A percentile compares a stretch with the other conserved stretches of the same genome.
These are phyloP conservation scores for Gilbertella persicaria DNA, from an alignment of 371 early-diverging fungal genomes.

Conservation along the genomic window DNA sequence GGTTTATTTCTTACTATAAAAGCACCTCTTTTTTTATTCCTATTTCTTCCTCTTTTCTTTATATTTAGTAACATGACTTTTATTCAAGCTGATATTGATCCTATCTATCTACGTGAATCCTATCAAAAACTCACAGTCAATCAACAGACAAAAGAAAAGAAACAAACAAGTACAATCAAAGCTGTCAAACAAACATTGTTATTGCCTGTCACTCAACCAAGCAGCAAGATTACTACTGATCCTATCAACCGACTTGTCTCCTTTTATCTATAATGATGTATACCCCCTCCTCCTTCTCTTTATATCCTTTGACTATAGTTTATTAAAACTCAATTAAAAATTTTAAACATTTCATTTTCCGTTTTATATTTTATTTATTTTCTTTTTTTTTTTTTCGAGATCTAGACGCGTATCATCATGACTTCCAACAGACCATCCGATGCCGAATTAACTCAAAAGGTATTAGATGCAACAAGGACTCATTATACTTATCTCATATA, in stretches of 20 bases:
- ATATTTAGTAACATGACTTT: neutral
- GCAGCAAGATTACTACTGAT: neutral
- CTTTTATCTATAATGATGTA: neutral
- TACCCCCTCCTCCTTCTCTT: neutral
- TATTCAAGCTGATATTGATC: neutral
- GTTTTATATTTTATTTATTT: neutral
- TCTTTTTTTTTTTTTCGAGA: neutral
- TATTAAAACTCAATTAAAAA: no score
- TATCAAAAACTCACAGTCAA: neutral
- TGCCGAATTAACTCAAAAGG: conserved; percentile 52
- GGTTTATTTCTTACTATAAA: neutral
- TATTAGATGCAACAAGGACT: conserved; percentile 9
- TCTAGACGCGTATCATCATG: conserved; percentile 20
- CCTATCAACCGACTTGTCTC: neutral
- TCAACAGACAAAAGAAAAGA: neutral
- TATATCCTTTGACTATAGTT: no score
- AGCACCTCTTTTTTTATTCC: neutral
- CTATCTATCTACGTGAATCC: neutral
- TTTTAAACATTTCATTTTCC: neutral
- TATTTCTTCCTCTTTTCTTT: neutral
- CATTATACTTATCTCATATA: neutral
- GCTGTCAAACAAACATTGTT: neutral
- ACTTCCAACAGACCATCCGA: conserved; percentile 42
- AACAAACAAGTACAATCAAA: neutral
- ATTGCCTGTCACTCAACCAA: neutral